Conservation (phyloP, 345 rosid genomes). For the Dipteronia dyeriana region DNA sequence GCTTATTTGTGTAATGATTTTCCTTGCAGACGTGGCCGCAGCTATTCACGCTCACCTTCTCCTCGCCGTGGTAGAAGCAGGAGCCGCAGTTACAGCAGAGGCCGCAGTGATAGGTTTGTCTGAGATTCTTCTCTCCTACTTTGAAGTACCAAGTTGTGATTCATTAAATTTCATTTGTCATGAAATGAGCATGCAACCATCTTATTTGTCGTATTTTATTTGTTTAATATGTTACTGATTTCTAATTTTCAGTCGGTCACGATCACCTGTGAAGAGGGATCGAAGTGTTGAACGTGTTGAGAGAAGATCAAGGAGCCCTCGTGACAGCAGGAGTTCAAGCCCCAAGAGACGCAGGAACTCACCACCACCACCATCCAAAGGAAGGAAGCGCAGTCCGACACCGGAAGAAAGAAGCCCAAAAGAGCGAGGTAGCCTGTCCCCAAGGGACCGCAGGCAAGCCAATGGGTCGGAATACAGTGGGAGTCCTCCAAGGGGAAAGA, state of each 20-base stretch:
- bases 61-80: conserved; percentile 84
- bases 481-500: conserved; percentile 59
- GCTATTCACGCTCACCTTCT: conserved; percentile 78
- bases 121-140: neutral
- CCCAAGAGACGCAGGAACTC: conserved; percentile 33
- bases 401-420: conserved; percentile 52
- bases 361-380: conserved; percentile 43
- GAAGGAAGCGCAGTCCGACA: conserved; percentile 55
- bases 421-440: conserved; percentile 42
- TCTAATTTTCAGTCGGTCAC: conserved; percentile 53
- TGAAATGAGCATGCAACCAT: neutral
- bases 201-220: no score
- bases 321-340: conserved; percentile 33
- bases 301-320: conserved; percentile 47
- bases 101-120: conserved; percentile 74
- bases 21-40: conserved; percentile 48
- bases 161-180: neutral
- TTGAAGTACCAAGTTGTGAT: neutral
- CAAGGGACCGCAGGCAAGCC: conserved; percentile 40
- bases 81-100: conserved; percentile 85
- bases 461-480: conserved; percentile 54
- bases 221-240: neutral
- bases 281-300: conserved; percentile 46
- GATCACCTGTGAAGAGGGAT: conserved; percentile 70
- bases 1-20: neutral